Evolutionary conservation across 371 early-diverging fungal genomes (phyloP), one percentile per base, ranked within the genome.

Genomic region (Massospora cicadina): DNA sequence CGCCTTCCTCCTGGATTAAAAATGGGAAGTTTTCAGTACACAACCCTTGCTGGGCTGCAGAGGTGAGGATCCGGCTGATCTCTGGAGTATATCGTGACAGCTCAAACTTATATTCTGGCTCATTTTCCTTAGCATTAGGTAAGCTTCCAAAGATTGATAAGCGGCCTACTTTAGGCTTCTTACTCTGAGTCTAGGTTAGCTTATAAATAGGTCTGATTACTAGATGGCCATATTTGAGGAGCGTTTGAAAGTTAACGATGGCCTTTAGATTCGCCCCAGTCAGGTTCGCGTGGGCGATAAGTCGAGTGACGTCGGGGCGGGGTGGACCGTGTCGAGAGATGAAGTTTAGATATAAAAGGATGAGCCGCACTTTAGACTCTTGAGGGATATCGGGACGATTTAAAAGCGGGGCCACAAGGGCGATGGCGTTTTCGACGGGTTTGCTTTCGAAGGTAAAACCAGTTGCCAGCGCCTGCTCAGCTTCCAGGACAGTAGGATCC

Each of bases 381-480:
- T 60, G 71, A 78, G 73, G 76, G 56, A 86, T 76, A 54, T 76
- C 71, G 5, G 83, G 79, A 65, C 89, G 83, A 77, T 87, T 87
- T 54, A 95, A 75, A 33, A 90, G 73, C 21, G 90, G 90, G 2
- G 84, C 79, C 76, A 97, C 75, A 43, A 89, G 90, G 12, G 87
- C 80, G 25, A 89, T 77, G 33, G 90, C 73, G 53, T 91, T 81
- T 62, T 81, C 84, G 27, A 85, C 81, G 28, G 75, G 71, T 17
- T 77, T 81, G 0, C 93, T 91, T n/a, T 91, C 91, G 0, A 87
- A 75, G 0, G 86, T 90, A 66, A 84, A 86, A 31, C 95, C 95
- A 59, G 87, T 89, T 0, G 91, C 93, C 67, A 95, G 75, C 58
- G 93, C 88, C 80, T 91, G 75, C 10, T 54, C 25, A 1, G 28